These are phyloP conservation scores for Neopestalotiopsis sp. DNA, from an alignment of 2,329 filamentous ascomycete genomes.

Conservation along the genomic window DNA sequence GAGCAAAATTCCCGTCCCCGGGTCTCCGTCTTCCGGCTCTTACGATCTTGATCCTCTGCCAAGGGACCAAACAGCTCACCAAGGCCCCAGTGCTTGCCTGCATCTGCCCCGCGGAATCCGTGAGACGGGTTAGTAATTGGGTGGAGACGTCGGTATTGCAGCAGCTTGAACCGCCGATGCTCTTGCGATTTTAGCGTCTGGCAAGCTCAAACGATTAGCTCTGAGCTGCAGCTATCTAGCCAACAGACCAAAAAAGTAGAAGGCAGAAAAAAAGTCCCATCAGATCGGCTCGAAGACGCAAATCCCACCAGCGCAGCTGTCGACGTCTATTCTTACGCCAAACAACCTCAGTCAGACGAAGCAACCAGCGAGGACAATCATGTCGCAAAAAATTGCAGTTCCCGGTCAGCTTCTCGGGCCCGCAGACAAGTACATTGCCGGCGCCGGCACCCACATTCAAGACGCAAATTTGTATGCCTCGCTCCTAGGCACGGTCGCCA, in stretches of 20 bases:
- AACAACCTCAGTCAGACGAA: background rate
- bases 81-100: background rate
- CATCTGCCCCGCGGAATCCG: background rate
- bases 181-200: background rate
- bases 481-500: conserved; percentile 73
- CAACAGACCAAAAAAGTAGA: background rate
- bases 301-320: background rate
- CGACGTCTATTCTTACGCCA: background rate
- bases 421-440: conserved; percentile 69
- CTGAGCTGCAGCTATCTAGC: background rate
- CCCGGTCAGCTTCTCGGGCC: conserved; percentile 84
- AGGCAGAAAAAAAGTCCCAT: background rate
- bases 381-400: conserved; percentile 61
- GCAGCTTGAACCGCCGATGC: background rate
- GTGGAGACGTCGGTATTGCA: background rate
- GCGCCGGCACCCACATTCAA: conserved; percentile 84
- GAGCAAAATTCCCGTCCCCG: background rate
- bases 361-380: conserved; percentile 18
- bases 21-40: conserved; percentile 8
- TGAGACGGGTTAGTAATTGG: background rate
- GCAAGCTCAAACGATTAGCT: background rate
- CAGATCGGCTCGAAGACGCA: background rate
- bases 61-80: background rate
- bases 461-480: conserved; percentile 79
- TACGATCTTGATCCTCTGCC: conserved; percentile 1